These are phyloP conservation scores for Nephelium lappaceum DNA, from an alignment of 345 rosid species.

Conservation along the genomic window DNA sequence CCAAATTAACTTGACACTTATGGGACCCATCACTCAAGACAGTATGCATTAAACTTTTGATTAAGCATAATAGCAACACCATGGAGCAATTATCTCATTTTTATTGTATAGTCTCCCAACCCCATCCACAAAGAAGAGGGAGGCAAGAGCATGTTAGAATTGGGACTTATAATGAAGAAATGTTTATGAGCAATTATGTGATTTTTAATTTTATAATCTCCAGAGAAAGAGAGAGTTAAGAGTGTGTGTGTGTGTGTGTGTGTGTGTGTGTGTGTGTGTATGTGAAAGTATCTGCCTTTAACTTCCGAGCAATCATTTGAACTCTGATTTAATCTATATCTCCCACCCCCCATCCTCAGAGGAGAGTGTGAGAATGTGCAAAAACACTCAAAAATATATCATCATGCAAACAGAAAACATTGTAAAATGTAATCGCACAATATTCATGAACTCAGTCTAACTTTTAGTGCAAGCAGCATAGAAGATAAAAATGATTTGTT, in stretches of 20 bases:
- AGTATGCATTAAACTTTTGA: not conserved
- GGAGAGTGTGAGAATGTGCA: not conserved
- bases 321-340: not conserved
- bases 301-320: not conserved
- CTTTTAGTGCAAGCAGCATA: not conserved
- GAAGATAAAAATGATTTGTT: not conserved
- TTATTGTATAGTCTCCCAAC: not conserved
- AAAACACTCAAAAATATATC: not conserved
- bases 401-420: not conserved
- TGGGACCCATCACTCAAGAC: not conserved
- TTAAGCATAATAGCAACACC: not conserved
- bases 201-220: no score
- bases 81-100: not conserved
- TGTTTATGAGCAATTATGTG: not conserved
- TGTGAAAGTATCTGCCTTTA: no score
- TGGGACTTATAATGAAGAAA: not conserved
- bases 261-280: no score
- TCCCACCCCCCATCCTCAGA: not conserved
- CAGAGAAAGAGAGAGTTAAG: no score
- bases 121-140: slow-evolving; percentile 1
- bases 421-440: not conserved
- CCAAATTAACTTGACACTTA: not conserved
- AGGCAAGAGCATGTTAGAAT: not conserved
- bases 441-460: not conserved
- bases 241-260: no score